Evolutionary conservation across 108 stramenopile species (phyloP).

Genomic region (Pseudonitzschia pungens): DNA sequence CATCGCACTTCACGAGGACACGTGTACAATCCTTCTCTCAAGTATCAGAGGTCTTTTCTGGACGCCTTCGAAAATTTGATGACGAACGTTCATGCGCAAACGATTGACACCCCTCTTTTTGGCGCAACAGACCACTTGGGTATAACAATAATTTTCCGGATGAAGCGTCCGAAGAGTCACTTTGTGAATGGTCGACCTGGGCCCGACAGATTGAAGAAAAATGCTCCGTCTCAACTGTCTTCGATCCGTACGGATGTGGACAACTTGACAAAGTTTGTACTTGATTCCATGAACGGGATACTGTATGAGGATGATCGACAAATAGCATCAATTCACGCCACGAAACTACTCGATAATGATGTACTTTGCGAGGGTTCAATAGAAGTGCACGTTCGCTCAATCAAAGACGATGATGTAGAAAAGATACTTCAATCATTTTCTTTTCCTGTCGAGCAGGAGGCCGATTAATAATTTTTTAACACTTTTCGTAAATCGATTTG

Average conservation of each 20-base stretch:
- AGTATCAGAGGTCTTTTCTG: conserved; percentile 63
- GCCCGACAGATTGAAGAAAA: conserved; percentile 41
- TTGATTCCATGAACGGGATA: conserved; percentile 79
- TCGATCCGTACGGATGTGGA: conserved; percentile 70
- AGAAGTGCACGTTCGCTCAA: conserved; percentile 41
- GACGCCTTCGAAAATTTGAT: conserved; percentile 41
- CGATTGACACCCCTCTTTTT: conserved; percentile 28
- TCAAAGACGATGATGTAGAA: conserved; percentile 48
- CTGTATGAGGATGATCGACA: conserved; percentile 82
- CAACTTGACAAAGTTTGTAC: conserved; percentile 82
- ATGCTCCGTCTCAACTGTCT: conserved; percentile 36
- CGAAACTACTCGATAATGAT: conserved; percentile 69
- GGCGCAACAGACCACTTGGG: conserved; percentile 27
- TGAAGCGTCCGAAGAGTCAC: conserved; percentile 73
- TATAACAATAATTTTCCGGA: conserved; percentile 65
- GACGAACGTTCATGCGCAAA: background rate
- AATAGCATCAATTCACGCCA: conserved; percentile 57
- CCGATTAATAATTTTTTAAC: background rate
- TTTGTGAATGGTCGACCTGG: conserved; percentile 57
- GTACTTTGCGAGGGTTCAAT: conserved; percentile 66
- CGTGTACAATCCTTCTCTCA: conserved; percentile 78
- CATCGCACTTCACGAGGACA: conserved; percentile 73
- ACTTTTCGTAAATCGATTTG: background rate
- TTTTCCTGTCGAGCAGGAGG: background rate
- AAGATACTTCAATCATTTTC: background rate